These are phyloP conservation scores for Arthrobotrys megalospora DNA, from an alignment of 2,329 filamentous ascomycete species.

Conservation along the genomic window DNA sequence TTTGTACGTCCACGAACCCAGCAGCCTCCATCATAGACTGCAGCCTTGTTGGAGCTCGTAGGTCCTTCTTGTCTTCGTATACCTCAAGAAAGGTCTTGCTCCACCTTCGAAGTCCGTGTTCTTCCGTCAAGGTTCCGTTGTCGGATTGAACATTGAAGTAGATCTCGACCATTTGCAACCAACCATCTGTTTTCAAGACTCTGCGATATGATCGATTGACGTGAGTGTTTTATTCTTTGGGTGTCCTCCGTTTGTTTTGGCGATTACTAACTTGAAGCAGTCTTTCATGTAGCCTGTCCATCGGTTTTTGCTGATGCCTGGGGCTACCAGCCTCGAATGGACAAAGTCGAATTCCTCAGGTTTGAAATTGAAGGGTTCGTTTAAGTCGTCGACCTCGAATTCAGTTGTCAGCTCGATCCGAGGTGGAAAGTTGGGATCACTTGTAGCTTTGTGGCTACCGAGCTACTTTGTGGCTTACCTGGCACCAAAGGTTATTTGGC, in stretches of 20 bases:
- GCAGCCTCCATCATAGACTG: slow-evolving; percentile 74
- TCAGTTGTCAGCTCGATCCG: slow-evolving; percentile 64
- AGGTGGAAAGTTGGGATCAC: not conserved
- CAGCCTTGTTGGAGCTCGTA: slow-evolving; percentile 76
- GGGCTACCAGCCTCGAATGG: slow-evolving; percentile 76
- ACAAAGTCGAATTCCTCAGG: slow-evolving; percentile 84
- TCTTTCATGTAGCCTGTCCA: slow-evolving; percentile 85
- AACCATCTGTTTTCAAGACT: slow-evolving; percentile 81
- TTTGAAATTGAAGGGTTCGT: slow-evolving; percentile 79
- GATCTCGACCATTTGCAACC: slow-evolving; percentile 90
- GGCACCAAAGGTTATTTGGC: slow-evolving; percentile 78
- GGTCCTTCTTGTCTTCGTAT: slow-evolving; percentile 77
- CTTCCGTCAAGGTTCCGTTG: slow-evolving; percentile 81
- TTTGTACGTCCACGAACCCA: slow-evolving; percentile 79
- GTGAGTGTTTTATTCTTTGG: slow-evolving; percentile 36
- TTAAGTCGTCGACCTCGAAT: slow-evolving; percentile 81
- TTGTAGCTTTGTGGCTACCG: slow-evolving; percentile 11
- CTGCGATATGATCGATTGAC: slow-evolving; percentile 66
- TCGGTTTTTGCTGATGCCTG: slow-evolving; percentile 78
- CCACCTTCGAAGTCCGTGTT: slow-evolving; percentile 77
- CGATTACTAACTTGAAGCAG: slow-evolving; percentile 71
- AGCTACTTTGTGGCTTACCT: slow-evolving; percentile 68
- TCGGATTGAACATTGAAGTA: slow-evolving; percentile 89
- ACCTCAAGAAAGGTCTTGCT: slow-evolving; percentile 76
- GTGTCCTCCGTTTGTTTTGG: not conserved